Evolutionary conservation across 306 rosid species (phyloP).

Genomic region (Vigna reflexopilosa): DNA sequence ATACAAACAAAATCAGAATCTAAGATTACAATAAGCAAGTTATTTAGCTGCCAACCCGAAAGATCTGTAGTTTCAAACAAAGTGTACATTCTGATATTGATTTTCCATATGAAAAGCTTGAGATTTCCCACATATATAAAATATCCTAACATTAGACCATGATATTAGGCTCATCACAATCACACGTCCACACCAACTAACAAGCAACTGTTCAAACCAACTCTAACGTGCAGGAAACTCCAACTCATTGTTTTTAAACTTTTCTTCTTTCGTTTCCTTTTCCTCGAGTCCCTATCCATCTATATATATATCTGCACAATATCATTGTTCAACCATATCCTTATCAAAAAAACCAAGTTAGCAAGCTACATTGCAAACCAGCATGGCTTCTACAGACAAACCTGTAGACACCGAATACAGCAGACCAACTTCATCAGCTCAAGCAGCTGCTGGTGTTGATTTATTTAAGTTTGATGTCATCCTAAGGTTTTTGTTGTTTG

Average conservation of each 20-base stretch:
- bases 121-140: slow-evolving; percentile 10
- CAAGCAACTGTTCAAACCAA: slow-evolving; percentile 35
- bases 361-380: neutral
- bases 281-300: neutral
- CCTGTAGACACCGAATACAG: slow-evolving; percentile 56
- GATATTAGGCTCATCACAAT: slow-evolving; percentile 25
- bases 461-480: slow-evolving; percentile 47
- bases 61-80: neutral
- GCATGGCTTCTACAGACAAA: slow-evolving; percentile 70
- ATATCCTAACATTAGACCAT: neutral
- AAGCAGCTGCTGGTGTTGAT: slow-evolving; percentile 5
- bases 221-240: slow-evolving; percentile 63
- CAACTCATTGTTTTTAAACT: slow-evolving; percentile 37
- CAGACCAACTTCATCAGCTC: slow-evolving; percentile 38
- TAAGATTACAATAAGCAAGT: slow-evolving; percentile 14
- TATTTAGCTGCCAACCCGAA: neutral
- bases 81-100: neutral
- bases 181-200: slow-evolving; percentile 34
- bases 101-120: slow-evolving; percentile 27
- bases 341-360: slow-evolving; percentile 21
- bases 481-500: slow-evolving; percentile 73
- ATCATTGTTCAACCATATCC: slow-evolving; percentile 38
- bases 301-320: slow-evolving; percentile 17
- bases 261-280: neutral
- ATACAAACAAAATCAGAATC: slow-evolving; percentile 1